Base-by-base conservation (phyloP, 2,329 filamentous ascomycete species). In the Daldinia eschscholtzii region DNA sequence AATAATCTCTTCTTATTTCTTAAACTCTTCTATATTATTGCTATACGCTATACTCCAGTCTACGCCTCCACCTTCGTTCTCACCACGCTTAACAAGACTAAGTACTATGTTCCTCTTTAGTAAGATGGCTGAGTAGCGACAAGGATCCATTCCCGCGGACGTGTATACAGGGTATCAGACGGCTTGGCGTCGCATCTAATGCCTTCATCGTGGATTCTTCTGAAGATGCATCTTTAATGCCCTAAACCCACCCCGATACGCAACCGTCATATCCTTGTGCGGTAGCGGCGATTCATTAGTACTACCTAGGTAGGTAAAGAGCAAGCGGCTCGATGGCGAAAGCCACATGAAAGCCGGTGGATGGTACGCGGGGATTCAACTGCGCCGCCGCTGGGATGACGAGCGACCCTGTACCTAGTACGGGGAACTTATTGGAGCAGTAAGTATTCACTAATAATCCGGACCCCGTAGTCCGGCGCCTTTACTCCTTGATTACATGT, bases 331-430 rank as follows among this genome's bases (percentile, higher is more conserved):
- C 79, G 77, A 0, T 70, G 83, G 30, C 73, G 10, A 79, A 63
- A 64, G 39, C 3, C 81, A 78, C 44, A 75, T 83, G 28, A 72
- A 70, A 13, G 52, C 61, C 18, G 80, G 82, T 12, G 79, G 80
- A 20, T 80, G 81, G 1, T 73, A 83, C 42, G 80, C 83, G 0
- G 81, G 76, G 23, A 75, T 83, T n/a, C 81, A 84, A 84, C 67
- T 79, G 78, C 35, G 81, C 81, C 1, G 74, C 79, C 2, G 74
- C 75, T 1, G 81, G 75, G 9, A 76, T 83, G 72, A 70, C 70
- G 13, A 75, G 73, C 0, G 73, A 77, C 6, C 73, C 75, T n/a
- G n/a, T n/a, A n/a, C n/a, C 2, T 82, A 79, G 78, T 83, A 83
- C 65, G 79, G 76, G 15, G 71, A 72, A 4, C 74, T 83, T 15